Percentiles rank a stretch among this genome's conserved stretches.
phyloP scores from a whole-genome alignment of 192 early-diverging fungal genomes.

The Thoreauomyces humboldtii region DNA sequence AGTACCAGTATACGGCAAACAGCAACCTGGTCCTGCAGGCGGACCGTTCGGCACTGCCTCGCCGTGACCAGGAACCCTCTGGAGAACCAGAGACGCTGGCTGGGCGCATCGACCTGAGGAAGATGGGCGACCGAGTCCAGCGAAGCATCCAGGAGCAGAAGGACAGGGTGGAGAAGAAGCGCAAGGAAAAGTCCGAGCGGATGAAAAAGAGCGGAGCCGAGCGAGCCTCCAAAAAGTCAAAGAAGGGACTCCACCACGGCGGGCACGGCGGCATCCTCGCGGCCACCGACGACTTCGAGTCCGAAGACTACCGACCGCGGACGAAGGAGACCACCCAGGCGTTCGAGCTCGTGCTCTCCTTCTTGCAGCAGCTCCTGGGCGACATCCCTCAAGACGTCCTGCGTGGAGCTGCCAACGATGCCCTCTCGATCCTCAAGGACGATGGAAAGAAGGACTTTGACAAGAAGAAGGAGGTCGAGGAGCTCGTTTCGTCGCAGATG shows the following conservation, averaged over 20 bases:
- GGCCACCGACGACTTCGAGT: constrained; percentile 85
- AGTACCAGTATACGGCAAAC: constrained; percentile 68
- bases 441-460: constrained; percentile 84
- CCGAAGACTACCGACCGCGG: constrained; percentile 79
- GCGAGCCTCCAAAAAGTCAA: constrained; percentile 31
- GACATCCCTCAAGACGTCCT: constrained; percentile 92
- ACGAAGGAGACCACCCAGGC: constrained; percentile 85
- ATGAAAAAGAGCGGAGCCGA: constrained; percentile 33
- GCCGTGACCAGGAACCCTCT: constrained; percentile 87
- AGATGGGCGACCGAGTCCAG: constrained; percentile 79
- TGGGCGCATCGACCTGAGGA: constrained; percentile 78
- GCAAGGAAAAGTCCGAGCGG: constrained; percentile 60
- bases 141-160: constrained; percentile 69
- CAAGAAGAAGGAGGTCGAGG: constrained; percentile 81
- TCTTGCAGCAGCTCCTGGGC: constrained; percentile 72
- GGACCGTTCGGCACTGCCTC: constrained; percentile 74
- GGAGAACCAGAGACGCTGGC: constrained; percentile 93
- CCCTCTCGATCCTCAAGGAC: constrained; percentile 78
- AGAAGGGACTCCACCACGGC: constrained; percentile 55
- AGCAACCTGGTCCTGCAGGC: constrained; percentile 95
- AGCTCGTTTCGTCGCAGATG: constrained; percentile 64
- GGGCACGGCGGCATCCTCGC: constrained; percentile 75
- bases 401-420: constrained; percentile 82
- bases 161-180: constrained; percentile 54
- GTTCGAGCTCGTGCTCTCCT: constrained; percentile 87